Evolutionary conservation across 2,329 filamentous ascomycete species (phyloP), one percentile per base, ranked within the genome.

Genomic region (Fusarium penzigii): DNA sequence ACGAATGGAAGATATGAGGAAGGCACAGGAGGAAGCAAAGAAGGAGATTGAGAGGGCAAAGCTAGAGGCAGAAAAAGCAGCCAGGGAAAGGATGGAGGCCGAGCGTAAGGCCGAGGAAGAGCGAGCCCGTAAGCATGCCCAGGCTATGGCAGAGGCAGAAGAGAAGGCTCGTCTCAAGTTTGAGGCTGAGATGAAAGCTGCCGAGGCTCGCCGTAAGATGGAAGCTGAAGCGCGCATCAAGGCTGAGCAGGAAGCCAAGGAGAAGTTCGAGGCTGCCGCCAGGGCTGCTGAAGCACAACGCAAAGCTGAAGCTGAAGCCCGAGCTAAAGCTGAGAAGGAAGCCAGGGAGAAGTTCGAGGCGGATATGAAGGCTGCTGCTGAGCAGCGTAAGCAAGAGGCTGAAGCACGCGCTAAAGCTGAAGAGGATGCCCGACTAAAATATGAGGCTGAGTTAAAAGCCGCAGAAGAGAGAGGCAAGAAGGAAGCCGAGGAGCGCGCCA

Each of bases 101-200:
- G 62, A 64, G 45, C 54, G 59, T 46, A 64, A 64, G 45, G 59
- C 62, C 4, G 62, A 64, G 17, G 62, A 64, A 38, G 59, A 62
- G 17, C 49, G 58, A 39, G 58, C 56, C 70, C 51, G 77, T 76
- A 77, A 76, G 57, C 69, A 75, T 2, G 77, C 77, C 32, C 77
- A 77, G 14, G 77, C 79, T 13, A 70, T 73, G 61, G 57, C 72
- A 43, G 72, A 68, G 48, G 75, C 75, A 2, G 68, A 79, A 38
- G 79, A 78, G 49, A 75, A 76, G 46, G 72, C 75, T 5, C 68
- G 71, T 49, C 71, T 72, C 54, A 75, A 79, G 53, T 74, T 83
- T 9, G 77, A 79, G 50, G 68, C 70, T 1, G 73, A 78, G 52
- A 67, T 72, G 51, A 72, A 71, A 46, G 71, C 70, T 16, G 78